Conservation (phyloP, 2,329 filamentous ascomycete genomes). For the Sporothrix curviconia region DNA sequence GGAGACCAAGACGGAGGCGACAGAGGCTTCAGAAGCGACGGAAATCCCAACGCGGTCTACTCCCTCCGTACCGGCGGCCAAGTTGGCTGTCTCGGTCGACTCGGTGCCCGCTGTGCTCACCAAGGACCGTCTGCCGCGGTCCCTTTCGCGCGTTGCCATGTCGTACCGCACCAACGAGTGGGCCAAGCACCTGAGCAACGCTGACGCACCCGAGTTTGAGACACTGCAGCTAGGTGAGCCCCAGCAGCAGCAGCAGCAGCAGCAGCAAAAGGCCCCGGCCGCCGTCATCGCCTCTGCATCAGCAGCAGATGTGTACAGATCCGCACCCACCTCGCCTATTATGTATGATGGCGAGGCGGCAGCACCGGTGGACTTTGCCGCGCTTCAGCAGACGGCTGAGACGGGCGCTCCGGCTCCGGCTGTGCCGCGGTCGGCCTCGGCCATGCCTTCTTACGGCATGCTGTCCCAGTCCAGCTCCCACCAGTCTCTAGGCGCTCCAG, state of each 20-base stretch:
- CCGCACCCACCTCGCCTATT: conserved; percentile 5
- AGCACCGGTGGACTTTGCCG: conserved; percentile 56
- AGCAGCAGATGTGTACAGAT: too few relatives aligned
- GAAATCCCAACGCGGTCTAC: conserved; percentile 9
- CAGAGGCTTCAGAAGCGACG: background rate
- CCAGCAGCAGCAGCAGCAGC: conserved; percentile 12
- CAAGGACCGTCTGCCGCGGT: conserved; percentile 58
- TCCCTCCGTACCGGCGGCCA: conserved; percentile 19
- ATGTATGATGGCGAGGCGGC: conserved; percentile 39
- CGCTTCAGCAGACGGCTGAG: conserved; percentile 57
- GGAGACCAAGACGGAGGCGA: background rate
- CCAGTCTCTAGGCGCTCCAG: conserved; percentile 9
- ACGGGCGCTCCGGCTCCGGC: conserved; percentile 40
- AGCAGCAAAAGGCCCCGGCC: too few relatives aligned
- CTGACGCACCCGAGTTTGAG: conserved; percentile 65
- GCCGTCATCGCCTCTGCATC: too few relatives aligned
- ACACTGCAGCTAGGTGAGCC: conserved; percentile 46
- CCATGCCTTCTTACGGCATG: conserved; percentile 23
- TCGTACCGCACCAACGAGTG: conserved; percentile 92
- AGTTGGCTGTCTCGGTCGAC: conserved; percentile 32
- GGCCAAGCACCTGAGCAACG: conserved; percentile 79
- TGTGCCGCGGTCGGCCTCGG: conserved; percentile 25
- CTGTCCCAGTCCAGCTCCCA: conserved; percentile 22
- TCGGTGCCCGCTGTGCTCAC: conserved; percentile 46
- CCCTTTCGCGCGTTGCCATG: conserved; percentile 68